Conservation (phyloP, 208 protist genomes). For the Leishmania amazonensis region DNA sequence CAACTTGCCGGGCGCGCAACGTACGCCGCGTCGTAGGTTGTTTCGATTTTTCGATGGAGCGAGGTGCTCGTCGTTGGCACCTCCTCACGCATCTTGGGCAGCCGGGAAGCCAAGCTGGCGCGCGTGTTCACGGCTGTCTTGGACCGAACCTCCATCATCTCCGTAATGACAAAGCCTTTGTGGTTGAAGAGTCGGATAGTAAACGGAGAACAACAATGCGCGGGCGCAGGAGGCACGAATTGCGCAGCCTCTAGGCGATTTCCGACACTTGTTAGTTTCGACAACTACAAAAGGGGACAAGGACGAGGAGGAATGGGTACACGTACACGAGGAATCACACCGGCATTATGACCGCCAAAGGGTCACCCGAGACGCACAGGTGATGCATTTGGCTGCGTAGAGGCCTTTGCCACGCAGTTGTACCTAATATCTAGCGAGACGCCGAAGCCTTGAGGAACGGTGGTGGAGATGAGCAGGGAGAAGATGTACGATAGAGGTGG, state of each 20-base stretch:
- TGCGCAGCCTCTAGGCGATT: not conserved
- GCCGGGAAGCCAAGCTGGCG: constrained; percentile 47
- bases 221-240: not conserved
- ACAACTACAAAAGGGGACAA: not conserved
- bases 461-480: not conserved
- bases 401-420: not conserved
- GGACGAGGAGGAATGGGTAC: not conserved
- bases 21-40: constrained; percentile 78
- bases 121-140: constrained; percentile 86
- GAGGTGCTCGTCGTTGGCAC: constrained; percentile 21
- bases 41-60: constrained; percentile 61
- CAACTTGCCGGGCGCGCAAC: not conserved
- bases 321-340: not conserved
- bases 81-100: constrained; percentile 36
- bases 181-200: not conserved
- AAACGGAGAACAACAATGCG: not conserved
- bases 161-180: not conserved
- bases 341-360: not conserved
- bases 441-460: not conserved
- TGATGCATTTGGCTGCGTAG: not conserved
- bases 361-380: not conserved
- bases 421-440: not conserved
- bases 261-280: not conserved
- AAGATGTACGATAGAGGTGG: not conserved
- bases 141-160: constrained; percentile 42